Base-by-base conservation (phyloP, 2,329 filamentous ascomycete genomes). In the Fusarium globosum region DNA sequence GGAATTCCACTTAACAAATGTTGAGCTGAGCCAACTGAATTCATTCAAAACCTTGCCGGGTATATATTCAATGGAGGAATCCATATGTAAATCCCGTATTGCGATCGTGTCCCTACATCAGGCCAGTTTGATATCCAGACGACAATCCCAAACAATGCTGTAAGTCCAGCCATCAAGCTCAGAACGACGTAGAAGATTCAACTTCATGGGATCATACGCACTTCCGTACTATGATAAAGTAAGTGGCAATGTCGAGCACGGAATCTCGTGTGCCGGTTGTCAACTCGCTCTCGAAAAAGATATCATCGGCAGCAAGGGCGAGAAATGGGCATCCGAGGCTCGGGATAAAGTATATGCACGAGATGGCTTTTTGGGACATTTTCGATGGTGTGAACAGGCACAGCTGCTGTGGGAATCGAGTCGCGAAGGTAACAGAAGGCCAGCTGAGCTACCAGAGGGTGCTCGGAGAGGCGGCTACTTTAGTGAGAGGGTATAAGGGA, bases 261-360 rank as follows among this genome's bases (percentile, higher is more conserved):
- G 62, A 21, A 28, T 52, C 1, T 52, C 46, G 1, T 65, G 33
- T 26, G 38, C 57, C 13, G 46, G 46, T 13, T 65, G 35, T 41
- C 28, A 66, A 20, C 58, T 66, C 39, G 45, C 61, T 38, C 45
- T 61, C 6, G 46, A 52, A 46, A 61, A 61, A 15, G 30, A n/a
- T 13, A 65, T 65, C 30, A 61, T 52, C 18, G 26, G 61, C 9
- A 1, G 6, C 9, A 39, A 10, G 4, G 30, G 28, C n/a, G 30
- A 51, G 16, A 36, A 3, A 33, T 64, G 16, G 53, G 43, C 43
- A 21, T 33, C n/a, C 7, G 23, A 64, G 8, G 35, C 53, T 51
- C 36, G 38, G 10, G 28, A 60, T 9, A 57, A 39, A 6, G 13
- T 49, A 15, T 58, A 45, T 1, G 28, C 30, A 0, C n/a, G 21